Evolutionary conservation across 495 filamentous ascomycete species (phyloP).

Genomic region (Penicillium goetzii): DNA sequence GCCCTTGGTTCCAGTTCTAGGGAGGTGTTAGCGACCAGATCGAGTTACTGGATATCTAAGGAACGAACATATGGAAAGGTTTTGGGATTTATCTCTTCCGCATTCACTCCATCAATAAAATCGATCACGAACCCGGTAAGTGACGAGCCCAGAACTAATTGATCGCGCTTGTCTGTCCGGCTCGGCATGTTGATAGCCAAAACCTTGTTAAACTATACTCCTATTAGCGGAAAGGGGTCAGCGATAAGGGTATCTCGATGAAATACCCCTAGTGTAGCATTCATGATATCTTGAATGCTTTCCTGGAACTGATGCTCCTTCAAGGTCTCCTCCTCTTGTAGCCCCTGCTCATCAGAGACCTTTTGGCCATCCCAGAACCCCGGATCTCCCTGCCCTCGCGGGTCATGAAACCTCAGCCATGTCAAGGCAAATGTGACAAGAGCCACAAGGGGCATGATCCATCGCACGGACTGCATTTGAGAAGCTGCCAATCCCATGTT

Average conservation of each 20-base stretch:
- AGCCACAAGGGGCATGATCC: not conserved
- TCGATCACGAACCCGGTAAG: constrained; percentile 39
- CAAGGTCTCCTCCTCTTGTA: not conserved
- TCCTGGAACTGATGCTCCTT: not conserved
- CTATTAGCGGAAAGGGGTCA: not conserved
- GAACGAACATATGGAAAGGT: not conserved
- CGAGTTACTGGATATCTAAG: not conserved
- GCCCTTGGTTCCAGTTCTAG: not conserved
- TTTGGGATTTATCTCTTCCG: not conserved
- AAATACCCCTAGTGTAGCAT: constrained; percentile 35
- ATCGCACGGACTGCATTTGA: not conserved
- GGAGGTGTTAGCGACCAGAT: not conserved
- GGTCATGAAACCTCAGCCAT: not conserved
- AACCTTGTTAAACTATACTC: constrained; percentile 50
- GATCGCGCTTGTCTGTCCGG: constrained; percentile 64
- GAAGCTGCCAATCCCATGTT: not conserved
- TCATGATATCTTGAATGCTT: constrained; percentile 19
- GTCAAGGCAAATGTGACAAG: not conserved
- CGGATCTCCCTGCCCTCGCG: not conserved
- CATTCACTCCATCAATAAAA: not conserved
- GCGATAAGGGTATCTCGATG: not conserved
- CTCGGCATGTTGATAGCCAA: constrained; percentile 53
- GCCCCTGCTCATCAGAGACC: not conserved
- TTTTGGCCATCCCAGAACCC: no score
- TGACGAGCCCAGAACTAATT: constrained; percentile 55